Evolutionary conservation across 176 grass and related monocot species (phyloP).

Genomic region (Aegilops longissima): DNA sequence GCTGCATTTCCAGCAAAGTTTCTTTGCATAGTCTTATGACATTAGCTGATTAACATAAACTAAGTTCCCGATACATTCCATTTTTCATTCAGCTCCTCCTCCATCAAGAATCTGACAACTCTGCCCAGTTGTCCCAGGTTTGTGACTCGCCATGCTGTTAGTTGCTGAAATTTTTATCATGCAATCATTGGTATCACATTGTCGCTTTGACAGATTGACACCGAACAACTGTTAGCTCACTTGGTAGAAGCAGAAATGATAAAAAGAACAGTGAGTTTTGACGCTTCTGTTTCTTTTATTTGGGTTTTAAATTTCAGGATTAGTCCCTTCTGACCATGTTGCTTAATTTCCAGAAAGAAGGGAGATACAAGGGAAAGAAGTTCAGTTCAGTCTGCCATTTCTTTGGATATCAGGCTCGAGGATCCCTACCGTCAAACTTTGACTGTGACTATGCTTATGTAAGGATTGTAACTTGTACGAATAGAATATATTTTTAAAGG

Average conservation of each 20-base stretch:
- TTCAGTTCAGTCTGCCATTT: conserved; percentile 78
- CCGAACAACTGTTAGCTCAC: conserved; percentile 67
- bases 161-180: not conserved
- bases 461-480: not conserved
- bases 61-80: not conserved
- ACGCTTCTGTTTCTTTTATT: not conserved
- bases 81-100: conserved; percentile 58
- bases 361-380: conserved; percentile 70
- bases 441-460: conserved; percentile 81
- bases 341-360: conserved; percentile 49
- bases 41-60: not conserved
- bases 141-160: not conserved
- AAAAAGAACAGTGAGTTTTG: conserved; percentile 52
- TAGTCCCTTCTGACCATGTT: not conserved
- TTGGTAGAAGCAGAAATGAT: conserved; percentile 72
- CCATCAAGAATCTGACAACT: conserved; percentile 74
- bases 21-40: not conserved
- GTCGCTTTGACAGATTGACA: conserved; percentile 58
- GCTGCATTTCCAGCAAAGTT: conserved; percentile 3
- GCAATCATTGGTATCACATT: not conserved
- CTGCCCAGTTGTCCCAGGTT: conserved; percentile 78
- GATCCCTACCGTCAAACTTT: conserved; percentile 66
- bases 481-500: no score
- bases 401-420: conserved; percentile 74
- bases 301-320: not conserved